Percentiles rank a stretch among this genome's conserved stretches.
These are phyloP conservation scores for Mycena rebaudengoi DNA, from an alignment of 768 basidiomycete genomes.

Conservation along the genomic window DNA sequence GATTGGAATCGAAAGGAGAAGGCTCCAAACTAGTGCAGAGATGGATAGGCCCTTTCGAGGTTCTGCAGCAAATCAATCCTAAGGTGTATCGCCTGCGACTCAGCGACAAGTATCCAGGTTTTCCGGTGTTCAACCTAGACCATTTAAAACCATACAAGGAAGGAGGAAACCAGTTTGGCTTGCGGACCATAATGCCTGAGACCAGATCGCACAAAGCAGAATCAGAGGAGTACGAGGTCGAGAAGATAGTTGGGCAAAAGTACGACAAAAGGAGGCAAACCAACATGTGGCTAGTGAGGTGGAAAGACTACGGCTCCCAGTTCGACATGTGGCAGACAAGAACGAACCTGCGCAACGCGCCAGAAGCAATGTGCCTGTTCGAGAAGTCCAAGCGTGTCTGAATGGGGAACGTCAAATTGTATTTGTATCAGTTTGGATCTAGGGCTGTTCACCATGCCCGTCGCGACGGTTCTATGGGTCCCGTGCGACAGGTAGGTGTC, in stretches of 20 bases:
- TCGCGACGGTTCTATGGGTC: too few species aligned
- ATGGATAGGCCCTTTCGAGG: conserved; percentile 23
- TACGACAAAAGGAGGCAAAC: not conserved
- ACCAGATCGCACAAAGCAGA: not conserved
- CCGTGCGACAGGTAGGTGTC: too few species aligned
- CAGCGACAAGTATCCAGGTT: conserved; percentile 7
- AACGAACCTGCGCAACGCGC: not conserved
- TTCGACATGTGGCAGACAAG: not conserved
- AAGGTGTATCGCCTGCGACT: not conserved
- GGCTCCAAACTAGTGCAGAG: conserved; percentile 25
- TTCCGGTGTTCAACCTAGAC: conserved; percentile 18
- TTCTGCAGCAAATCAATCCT: conserved; percentile 23
- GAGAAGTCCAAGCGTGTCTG: too few species aligned
- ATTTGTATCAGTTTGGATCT: too few species aligned
- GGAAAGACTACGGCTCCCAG: not conserved
- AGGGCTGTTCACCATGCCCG: too few species aligned
- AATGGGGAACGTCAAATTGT: too few species aligned
- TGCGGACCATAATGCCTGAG: not conserved
- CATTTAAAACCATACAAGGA: conserved; percentile 21
- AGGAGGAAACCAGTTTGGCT: not conserved
- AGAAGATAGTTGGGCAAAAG: not conserved
- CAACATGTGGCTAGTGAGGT: not conserved
- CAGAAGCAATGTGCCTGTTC: too few species aligned
- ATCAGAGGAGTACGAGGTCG: not conserved
- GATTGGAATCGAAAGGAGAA: conserved; percentile 22